Percentiles rank a stretch among this genome's conserved stretches.
Conservation (phyloP, 1,284 basidiomycete species). For the Prillingera fragicola region DNA sequence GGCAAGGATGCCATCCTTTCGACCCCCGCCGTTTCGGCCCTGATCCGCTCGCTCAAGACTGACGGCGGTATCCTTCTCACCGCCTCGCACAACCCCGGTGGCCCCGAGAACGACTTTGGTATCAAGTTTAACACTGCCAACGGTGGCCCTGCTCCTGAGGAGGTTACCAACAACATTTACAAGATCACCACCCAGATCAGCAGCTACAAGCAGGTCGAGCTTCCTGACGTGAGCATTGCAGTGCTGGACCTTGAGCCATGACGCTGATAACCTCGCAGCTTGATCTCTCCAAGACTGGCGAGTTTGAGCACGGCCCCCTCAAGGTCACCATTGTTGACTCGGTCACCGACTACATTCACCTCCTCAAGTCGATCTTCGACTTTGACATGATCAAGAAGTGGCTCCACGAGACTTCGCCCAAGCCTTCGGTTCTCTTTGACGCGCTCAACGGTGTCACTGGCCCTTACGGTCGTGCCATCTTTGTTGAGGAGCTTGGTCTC, state of each 20-base stretch:
- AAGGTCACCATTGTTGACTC: slow-evolving; percentile 91
- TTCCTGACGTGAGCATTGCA: slow-evolving; percentile 57
- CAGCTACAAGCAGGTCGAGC: slow-evolving; percentile 79
- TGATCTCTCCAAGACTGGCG: slow-evolving; percentile 78
- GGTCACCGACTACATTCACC: slow-evolving; percentile 78
- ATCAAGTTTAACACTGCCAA: slow-evolving; percentile 99
- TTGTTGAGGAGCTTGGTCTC: slow-evolving; percentile 78
- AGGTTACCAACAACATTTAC: slow-evolving; percentile 88
- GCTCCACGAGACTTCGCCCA: slow-evolving; percentile 57
- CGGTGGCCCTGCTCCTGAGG: slow-evolving; percentile 93
- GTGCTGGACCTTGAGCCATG: too few species aligned
- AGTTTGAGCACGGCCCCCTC: slow-evolving; percentile 72
- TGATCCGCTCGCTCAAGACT: slow-evolving; percentile 93
- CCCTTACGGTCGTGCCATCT: slow-evolving; percentile 86
- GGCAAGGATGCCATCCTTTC: slow-evolving; percentile 89
- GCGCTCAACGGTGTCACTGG: slow-evolving; percentile 96
- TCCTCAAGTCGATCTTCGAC: slow-evolving; percentile 89
- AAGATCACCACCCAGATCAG: slow-evolving; percentile 82
- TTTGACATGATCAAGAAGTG: slow-evolving; percentile 87
- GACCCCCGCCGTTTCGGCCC: slow-evolving; percentile 91
- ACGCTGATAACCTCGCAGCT: slow-evolving; percentile 52
- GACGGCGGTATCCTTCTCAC: slow-evolving; percentile 95
- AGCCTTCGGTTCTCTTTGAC: slow-evolving; percentile 90
- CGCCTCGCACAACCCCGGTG: slow-evolving; percentile 97
- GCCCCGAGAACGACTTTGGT: slow-evolving; percentile 94